phyloP scores from a whole-genome alignment of 2,329 filamentous ascomycete species.

The Dactylellina drechsleri region DNA sequence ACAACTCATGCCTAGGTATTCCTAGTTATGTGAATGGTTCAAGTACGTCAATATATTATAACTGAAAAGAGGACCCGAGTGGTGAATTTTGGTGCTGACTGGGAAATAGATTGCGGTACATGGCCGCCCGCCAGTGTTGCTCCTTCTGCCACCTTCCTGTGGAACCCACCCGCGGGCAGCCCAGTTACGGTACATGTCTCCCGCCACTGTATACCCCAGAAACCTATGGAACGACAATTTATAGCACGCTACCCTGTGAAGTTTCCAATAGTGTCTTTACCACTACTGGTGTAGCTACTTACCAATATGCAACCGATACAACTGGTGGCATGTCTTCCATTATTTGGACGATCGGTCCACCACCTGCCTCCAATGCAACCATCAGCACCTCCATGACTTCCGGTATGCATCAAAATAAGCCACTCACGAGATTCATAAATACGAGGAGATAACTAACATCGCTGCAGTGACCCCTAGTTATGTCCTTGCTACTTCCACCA shows the following conservation, averaged over 20 bases:
- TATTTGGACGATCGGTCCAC: constrained; percentile 25
- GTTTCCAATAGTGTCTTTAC: constrained; percentile 18
- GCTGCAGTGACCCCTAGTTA: constrained; percentile 4
- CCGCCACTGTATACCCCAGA: constrained; percentile 22
- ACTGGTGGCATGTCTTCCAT: constrained; percentile 7
- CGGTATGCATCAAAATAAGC: not conserved
- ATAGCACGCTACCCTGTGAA: constrained; percentile 20
- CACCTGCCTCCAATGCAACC: not conserved
- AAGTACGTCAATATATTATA: constrained; percentile 13
- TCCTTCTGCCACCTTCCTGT: constrained; percentile 18
- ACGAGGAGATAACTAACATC: not conserved
- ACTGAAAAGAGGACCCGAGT: not conserved
- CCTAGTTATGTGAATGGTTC: constrained; percentile 45
- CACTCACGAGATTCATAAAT: not conserved
- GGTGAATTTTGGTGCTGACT: not conserved
- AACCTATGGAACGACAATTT: constrained; percentile 5
- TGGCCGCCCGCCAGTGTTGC: constrained; percentile 25
- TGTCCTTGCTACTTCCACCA: constrained; percentile 2
- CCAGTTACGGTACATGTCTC: constrained; percentile 6
- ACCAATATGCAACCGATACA: constrained; percentile 15
- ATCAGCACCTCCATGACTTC: too few relatives aligned
- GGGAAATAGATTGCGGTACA: constrained; percentile 22
- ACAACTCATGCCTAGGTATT: constrained; percentile 30
- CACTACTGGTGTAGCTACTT: constrained; percentile 23
- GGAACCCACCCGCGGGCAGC: not conserved